Conservation (phyloP, 2,329 filamentous ascomycete genomes). For the Xylaria sp. region DNA sequence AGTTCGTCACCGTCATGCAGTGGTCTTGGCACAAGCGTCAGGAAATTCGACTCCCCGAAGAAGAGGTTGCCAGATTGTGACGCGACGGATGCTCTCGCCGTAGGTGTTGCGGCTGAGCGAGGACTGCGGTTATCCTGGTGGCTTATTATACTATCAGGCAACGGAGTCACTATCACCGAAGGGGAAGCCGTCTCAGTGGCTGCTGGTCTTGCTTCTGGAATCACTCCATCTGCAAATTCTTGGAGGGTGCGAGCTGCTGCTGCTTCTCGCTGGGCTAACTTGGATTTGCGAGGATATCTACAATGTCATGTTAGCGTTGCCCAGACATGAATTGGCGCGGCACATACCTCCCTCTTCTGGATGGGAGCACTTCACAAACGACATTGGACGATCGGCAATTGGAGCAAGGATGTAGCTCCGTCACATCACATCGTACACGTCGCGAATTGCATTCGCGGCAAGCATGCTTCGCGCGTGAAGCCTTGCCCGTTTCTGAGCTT, state of each 20-base stretch:
- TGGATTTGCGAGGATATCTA: background rate
- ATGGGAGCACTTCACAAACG: slow-evolving; percentile 1
- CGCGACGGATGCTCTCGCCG: background rate
- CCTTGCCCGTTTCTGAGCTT: slow-evolving; percentile 3
- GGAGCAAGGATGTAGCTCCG: background rate
- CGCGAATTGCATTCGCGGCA: slow-evolving; percentile 6
- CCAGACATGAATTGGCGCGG: background rate
- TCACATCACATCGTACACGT: background rate
- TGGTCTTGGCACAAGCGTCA: slow-evolving; percentile 6
- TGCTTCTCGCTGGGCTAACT: background rate
- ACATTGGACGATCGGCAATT: background rate
- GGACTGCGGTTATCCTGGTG: background rate
- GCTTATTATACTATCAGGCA: background rate
- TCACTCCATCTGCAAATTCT: background rate
- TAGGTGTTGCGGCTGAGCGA: background rate
- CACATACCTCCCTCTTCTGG: background rate
- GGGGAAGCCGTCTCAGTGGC: background rate
- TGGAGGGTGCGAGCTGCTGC: background rate
- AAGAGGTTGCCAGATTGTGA: background rate
- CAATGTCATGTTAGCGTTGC: background rate
- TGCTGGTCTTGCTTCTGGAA: background rate
- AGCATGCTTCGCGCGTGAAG: slow-evolving; percentile 6
- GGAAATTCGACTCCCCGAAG: slow-evolving; percentile 2
- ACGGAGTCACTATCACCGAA: background rate
- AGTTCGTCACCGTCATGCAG: background rate